phyloP scores from a whole-genome alignment of 2,329 filamentous ascomycete genomes.

The Dendrostoma leiphaemia region DNA sequence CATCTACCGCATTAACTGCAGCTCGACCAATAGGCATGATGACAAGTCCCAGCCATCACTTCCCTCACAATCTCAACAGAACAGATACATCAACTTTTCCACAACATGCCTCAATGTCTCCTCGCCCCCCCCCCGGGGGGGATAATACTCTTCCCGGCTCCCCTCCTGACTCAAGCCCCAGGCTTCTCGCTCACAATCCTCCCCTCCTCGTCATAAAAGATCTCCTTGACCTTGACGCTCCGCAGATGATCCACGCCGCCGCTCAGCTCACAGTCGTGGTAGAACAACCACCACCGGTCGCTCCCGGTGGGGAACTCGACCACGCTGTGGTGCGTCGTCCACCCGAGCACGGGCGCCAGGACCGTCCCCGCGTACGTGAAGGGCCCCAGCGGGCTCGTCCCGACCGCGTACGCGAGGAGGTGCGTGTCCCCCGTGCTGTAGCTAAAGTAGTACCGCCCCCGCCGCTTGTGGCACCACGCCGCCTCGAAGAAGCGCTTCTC shows the following conservation, averaged over 20 bases:
- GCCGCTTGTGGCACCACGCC: slow-evolving; percentile 74
- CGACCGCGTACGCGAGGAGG: slow-evolving; percentile 67
- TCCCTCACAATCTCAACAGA: too few relatives aligned
- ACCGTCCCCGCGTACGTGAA: slow-evolving; percentile 72
- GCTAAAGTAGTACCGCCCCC: slow-evolving; percentile 69
- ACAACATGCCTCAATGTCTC: too few relatives aligned
- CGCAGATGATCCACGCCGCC: slow-evolving; percentile 68
- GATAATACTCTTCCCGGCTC: too few relatives aligned
- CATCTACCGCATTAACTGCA: too few relatives aligned
- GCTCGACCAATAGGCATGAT: too few relatives aligned
- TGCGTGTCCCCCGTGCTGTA: slow-evolving; percentile 80
- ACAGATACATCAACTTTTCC: neutral
- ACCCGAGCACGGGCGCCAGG: slow-evolving; percentile 73
- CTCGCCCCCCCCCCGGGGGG: too few relatives aligned
- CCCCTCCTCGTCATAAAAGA: slow-evolving; percentile 67
- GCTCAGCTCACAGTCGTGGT: slow-evolving; percentile 71
- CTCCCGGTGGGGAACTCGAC: slow-evolving; percentile 62
- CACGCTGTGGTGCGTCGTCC: slow-evolving; percentile 81
- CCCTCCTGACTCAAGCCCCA: neutral
- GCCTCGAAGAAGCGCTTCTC: slow-evolving; percentile 77
- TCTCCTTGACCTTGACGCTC: slow-evolving; percentile 72
- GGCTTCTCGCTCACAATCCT: slow-evolving; percentile 51
- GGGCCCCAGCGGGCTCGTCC: slow-evolving; percentile 64
- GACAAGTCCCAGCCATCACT: too few relatives aligned
- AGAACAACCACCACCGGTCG: slow-evolving; percentile 68